Evolutionary conservation across 495 filamentous ascomycete species (phyloP), one percentile per base, ranked within the genome.

Genomic region (Hyaloscypha variabilis): DNA sequence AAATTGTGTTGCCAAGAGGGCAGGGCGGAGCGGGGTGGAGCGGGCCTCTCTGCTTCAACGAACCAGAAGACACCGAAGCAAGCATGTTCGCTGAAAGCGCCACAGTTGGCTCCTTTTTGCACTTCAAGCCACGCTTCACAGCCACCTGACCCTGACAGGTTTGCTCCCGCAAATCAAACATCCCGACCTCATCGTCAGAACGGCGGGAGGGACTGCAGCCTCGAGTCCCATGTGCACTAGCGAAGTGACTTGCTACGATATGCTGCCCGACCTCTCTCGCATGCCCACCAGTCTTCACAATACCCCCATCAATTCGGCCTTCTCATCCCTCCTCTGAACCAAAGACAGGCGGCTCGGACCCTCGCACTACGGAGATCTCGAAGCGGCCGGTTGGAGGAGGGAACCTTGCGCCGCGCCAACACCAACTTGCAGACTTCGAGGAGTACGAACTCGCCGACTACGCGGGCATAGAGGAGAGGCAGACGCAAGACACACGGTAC

Each of bases 251-350:
- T 31, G 25, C 31, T 11, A 59, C 28, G 30, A 29, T 1, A 59
- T 34, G n/a, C 30, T 23, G 28, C 57, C 34, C 31, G 21, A 24
- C 19, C 13, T 26, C 8, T 28, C 21, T 24, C 8, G 14, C 51
- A 24, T 46, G 21, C 4, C 14, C 57, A 14, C 23, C 19, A 24
- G 34, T 58, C 64, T 66, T 67, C 65, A 64, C 50, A 30, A 76
- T 76, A 71, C 65, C 67, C 53, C 74, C 74, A 36, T 64, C 61
- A 50, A 54, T 59, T 19, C 31, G 61, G 8, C 62, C 69, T 10
- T 57, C 60, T 23, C 64, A 61, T 60, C 74, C 74, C 62, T 75
- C 71, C 58, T 74, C 72, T 68, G 68, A 66, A 17, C 67, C 39
- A 46, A 4, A 46, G 11, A 65, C 54, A 56, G 63, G 64, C 24